Conservation (phyloP, 192 early-diverging fungal genomes). For the Phlyctochytrium arcticum region DNA sequence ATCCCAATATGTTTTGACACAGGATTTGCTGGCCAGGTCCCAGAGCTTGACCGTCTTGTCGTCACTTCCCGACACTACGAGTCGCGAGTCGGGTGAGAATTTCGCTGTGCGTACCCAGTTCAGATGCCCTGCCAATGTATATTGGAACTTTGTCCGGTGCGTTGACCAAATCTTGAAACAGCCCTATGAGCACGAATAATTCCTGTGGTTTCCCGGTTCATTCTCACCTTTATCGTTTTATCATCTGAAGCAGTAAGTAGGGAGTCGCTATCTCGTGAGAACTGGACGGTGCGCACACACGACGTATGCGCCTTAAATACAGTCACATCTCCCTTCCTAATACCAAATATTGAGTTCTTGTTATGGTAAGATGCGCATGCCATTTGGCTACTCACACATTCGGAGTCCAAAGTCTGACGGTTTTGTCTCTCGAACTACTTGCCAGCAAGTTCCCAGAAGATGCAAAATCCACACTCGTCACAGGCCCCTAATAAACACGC, state of each 20-base stretch:
- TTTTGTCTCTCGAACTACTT: conserved; percentile 49
- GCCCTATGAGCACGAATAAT: background rate
- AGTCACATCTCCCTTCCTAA: conserved; percentile 58
- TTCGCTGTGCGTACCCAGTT: conserved; percentile 57
- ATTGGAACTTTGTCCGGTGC: conserved; percentile 52
- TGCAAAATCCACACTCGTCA: conserved; percentile 54
- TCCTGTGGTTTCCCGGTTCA: background rate
- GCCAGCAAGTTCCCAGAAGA: conserved; percentile 49
- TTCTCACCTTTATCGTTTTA: conserved; percentile 52
- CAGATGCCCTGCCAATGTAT: conserved; percentile 53
- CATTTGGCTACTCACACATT: conserved; percentile 38
- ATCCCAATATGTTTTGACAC: conserved; percentile 61
- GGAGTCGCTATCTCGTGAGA: conserved; percentile 44
- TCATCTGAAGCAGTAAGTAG: conserved; percentile 55
- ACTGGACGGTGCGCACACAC: conserved; percentile 50
- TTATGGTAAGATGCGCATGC: background rate
- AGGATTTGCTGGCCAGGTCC: conserved; percentile 46
- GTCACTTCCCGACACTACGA: conserved; percentile 55
- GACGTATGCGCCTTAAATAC: conserved; percentile 61
- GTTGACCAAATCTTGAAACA: conserved; percentile 48
- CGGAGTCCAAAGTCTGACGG: conserved; percentile 59
- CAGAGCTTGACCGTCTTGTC: conserved; percentile 60
- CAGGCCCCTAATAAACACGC: conserved; percentile 33
- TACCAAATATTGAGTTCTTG: background rate
- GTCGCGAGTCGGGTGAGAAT: conserved; percentile 47